Conservation (phyloP, 352 stramenopile genomes). For the Pythium grandisporangium region DNA sequence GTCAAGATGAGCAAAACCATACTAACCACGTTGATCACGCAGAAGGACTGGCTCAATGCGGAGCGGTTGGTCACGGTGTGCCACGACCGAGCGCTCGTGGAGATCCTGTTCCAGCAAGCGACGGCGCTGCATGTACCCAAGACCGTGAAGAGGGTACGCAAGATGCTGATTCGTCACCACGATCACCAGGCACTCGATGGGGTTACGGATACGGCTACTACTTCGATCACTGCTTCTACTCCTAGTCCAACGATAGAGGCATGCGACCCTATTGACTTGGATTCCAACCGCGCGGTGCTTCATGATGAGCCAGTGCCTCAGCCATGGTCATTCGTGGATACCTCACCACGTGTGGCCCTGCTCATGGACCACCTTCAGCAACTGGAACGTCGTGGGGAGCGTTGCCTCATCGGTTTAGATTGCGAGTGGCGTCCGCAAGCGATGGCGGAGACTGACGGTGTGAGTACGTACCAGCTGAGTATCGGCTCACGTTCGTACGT, state of each 20-base stretch:
- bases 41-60: constrained; percentile 39
- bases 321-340: constrained; percentile 3
- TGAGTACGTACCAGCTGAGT: constrained; percentile 48
- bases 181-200: no score
- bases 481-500: constrained; percentile 33
- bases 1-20: no score
- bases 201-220: no score
- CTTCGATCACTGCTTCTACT: no score
- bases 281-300: background rate
- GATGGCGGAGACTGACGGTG: constrained; percentile 10
- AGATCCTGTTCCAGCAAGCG: constrained; percentile 19
- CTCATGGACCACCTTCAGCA: background rate
- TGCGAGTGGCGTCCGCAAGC: constrained; percentile 56
- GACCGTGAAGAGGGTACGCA: constrained; percentile 39
- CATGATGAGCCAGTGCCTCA: background rate
- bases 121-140: constrained; percentile 35
- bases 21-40: constrained; percentile 24
- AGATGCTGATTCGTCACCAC: constrained; percentile 4
- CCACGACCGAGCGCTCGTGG: constrained; percentile 16
- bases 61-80: constrained; percentile 21
- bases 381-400: background rate
- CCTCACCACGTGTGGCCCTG: background rate
- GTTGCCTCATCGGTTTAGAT: constrained; percentile 35
- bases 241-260: no score
- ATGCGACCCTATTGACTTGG: constrained; percentile 3